Evolutionary conservation across 1,139 yeast genomes (phyloP).

Genomic region (Blastobotrys serpentis): DNA sequence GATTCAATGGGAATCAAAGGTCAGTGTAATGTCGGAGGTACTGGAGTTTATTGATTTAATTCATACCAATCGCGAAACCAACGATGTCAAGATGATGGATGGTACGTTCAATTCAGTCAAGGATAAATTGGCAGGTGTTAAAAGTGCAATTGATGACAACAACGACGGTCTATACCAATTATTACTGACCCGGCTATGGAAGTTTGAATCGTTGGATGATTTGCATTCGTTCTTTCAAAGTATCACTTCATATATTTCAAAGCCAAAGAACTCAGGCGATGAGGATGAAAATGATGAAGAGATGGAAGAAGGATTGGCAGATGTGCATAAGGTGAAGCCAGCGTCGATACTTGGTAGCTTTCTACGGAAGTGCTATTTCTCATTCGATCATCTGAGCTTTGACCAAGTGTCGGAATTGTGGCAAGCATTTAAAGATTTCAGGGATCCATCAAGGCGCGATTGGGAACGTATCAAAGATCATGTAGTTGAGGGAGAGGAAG

Average conservation of each 20-base stretch:
- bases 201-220: slow-evolving; percentile 23
- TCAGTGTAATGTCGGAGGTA: slow-evolving; percentile 26
- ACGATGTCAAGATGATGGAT: slow-evolving; percentile 16
- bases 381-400: slow-evolving; percentile 55
- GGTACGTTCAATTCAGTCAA: slow-evolving; percentile 12
- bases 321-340: slow-evolving; percentile 8
- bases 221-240: slow-evolving; percentile 18
- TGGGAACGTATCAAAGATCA: neutral
- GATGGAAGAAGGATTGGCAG: neutral
- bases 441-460: neutral
- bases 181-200: slow-evolving; percentile 21
- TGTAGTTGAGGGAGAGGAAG: slow-evolving; percentile 1
- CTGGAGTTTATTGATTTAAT: slow-evolving; percentile 28
- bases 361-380: slow-evolving; percentile 45
- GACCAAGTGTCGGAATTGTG: slow-evolving; percentile 57
- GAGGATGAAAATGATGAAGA: slow-evolving; percentile 9
- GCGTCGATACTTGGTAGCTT: slow-evolving; percentile 43
- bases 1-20: slow-evolving; percentile 21
- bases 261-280: neutral
- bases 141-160: neutral
- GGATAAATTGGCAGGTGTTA: slow-evolving; percentile 8
- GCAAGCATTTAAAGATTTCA: slow-evolving; percentile 52
- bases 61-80: slow-evolving; percentile 11
- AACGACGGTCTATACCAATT: slow-evolving; percentile 14
- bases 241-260: slow-evolving; percentile 12